Evolutionary conservation across 768 basidiomycete genomes (phyloP).

Genomic region (Boletus vinaceobasis): DNA sequence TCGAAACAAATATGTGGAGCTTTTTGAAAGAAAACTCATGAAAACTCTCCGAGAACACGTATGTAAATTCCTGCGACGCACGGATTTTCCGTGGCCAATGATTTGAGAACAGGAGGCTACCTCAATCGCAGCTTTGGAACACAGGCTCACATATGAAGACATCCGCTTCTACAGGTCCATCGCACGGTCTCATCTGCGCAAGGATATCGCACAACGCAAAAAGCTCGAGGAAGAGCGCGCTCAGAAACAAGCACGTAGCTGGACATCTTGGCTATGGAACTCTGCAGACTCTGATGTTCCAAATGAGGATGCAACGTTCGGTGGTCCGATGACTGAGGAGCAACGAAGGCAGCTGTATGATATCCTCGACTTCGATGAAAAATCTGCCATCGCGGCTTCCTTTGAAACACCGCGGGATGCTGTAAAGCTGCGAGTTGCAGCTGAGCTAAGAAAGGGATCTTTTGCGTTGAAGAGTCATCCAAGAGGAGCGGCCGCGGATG

Average conservation of each 20-base stretch:
- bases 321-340: constrained; percentile 78
- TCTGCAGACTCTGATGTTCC: constrained; percentile 39
- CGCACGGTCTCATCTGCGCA: constrained; percentile 80
- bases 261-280: constrained; percentile 84
- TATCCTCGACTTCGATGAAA: constrained; percentile 89
- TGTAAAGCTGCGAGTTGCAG: constrained; percentile 68
- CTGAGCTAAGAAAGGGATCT: constrained; percentile 83
- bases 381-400: constrained; percentile 62
- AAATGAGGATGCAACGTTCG: constrained; percentile 54
- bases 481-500: constrained; percentile 57
- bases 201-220: constrained; percentile 70
- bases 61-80: constrained; percentile 17
- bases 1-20: constrained; percentile 74
- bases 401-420: constrained; percentile 77
- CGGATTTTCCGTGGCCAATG: background rate
- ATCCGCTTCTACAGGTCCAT: constrained; percentile 97
- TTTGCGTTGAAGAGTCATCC: constrained; percentile 80
- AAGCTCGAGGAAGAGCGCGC: constrained; percentile 68
- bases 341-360: constrained; percentile 89
- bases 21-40: constrained; percentile 76
- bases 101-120: constrained; percentile 42
- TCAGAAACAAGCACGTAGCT: constrained; percentile 51
- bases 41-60: constrained; percentile 55
- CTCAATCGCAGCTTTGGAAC: constrained; percentile 65
- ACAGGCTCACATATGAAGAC: constrained; percentile 87